Evolutionary conservation across 2,329 filamentous ascomycete genomes (phyloP).

Genomic region (Hypoxylon sp.): DNA sequence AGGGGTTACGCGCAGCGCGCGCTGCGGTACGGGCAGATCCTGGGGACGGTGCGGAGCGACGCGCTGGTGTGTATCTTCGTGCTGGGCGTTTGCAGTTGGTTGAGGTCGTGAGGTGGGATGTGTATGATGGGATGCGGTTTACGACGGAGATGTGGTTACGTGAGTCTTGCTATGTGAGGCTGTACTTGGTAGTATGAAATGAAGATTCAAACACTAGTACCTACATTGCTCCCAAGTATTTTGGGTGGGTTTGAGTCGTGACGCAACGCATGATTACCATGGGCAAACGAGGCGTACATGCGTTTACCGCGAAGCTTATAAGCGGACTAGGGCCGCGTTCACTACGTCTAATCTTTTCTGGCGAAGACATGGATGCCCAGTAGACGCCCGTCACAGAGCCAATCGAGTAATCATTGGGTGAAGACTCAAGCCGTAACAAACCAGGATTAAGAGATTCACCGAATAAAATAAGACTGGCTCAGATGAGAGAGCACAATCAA

Average conservation of each 20-base stretch:
- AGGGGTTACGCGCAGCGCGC: conserved; percentile 71
- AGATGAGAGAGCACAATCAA: too few relatives aligned
- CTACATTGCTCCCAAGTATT: too few relatives aligned
- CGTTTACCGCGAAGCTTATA: neutral
- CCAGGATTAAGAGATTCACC: neutral
- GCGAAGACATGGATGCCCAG: neutral
- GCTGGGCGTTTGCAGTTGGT: conserved; percentile 69
- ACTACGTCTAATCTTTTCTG: neutral
- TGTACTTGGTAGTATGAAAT: neutral
- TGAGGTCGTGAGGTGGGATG: conserved; percentile 47
- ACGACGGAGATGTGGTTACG: conserved; percentile 4
- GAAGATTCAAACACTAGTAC: neutral
- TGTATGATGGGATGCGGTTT: neutral
- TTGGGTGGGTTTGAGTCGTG: neutral
- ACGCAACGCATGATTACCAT: neutral
- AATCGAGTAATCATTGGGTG: neutral
- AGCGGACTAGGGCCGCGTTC: neutral
- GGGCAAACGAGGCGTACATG: neutral
- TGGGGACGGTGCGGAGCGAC: conserved; percentile 77
- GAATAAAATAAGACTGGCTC: neutral
- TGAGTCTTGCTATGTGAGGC: neutral
- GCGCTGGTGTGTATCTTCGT: conserved; percentile 84
- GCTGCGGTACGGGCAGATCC: conserved; percentile 77
- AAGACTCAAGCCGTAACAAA: neutral
- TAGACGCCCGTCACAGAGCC: neutral